Evolutionary conservation across 495 filamentous ascomycete genomes (phyloP).

Genomic region (Talaromyces proteolyticus): DNA sequence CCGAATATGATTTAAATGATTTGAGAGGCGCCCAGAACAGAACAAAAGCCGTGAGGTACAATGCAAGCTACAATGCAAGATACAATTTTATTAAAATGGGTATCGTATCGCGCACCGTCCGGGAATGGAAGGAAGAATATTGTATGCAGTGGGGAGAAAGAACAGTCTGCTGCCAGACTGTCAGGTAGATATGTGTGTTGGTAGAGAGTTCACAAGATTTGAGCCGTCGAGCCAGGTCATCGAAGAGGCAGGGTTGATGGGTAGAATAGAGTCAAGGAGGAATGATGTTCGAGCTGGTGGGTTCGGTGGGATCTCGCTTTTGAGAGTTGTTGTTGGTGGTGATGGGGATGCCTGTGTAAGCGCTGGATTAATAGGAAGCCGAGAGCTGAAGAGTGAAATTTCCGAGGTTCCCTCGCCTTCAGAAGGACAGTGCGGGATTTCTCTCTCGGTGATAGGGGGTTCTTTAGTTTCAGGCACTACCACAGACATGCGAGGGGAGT

Average conservation of each 20-base stretch:
- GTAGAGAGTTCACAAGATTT: not conserved
- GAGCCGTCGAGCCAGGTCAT: not conserved
- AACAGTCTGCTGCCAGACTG: not conserved
- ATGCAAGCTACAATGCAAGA: too few relatives aligned
- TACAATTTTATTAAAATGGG: not conserved
- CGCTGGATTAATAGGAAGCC: constrained; percentile 10
- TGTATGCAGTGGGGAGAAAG: not conserved
- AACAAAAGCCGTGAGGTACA: too few relatives aligned
- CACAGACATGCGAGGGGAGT: too few relatives aligned
- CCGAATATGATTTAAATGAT: too few relatives aligned
- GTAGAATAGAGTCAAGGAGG: constrained; percentile 25
- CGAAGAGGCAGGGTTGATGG: constrained; percentile 27
- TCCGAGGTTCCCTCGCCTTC: not conserved
- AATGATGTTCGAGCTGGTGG: constrained; percentile 6
- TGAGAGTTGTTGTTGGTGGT: not conserved
- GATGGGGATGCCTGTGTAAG: constrained; percentile 9
- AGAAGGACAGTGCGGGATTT: not conserved
- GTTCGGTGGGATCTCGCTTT: not conserved
- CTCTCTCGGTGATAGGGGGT: not conserved
- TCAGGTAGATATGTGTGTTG: not conserved
- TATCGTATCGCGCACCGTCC: not conserved
- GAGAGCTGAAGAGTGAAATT: constrained; percentile 7
- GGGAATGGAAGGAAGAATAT: not conserved
- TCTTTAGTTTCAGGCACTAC: not conserved
- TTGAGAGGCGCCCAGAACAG: not conserved